Percentiles rank a stretch among this genome's conserved stretches.
Conservation (phyloP, 805 yeast species). For the Kazachstania viticola region DNA sequence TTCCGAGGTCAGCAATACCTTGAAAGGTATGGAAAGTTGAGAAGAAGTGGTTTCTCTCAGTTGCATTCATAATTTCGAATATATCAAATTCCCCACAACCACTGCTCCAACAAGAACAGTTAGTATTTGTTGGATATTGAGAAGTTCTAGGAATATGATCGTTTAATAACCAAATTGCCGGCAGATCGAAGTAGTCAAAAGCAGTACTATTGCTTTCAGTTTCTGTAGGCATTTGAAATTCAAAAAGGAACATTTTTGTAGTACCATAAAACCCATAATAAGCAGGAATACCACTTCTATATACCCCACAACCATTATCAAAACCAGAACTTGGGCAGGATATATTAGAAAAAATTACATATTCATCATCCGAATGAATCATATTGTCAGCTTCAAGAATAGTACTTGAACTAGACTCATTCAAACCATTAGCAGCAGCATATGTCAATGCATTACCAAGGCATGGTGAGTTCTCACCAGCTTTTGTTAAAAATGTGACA, state of each 20-base stretch:
- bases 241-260: slow-evolving; percentile 57
- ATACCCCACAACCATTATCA: slow-evolving; percentile 58
- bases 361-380: slow-evolving; percentile 48
- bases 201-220: slow-evolving; percentile 24
- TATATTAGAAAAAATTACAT: slow-evolving; percentile 42
- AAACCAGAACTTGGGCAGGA: slow-evolving; percentile 42
- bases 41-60: slow-evolving; percentile 34
- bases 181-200: slow-evolving; percentile 33
- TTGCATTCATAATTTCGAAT: slow-evolving; percentile 53
- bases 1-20: slow-evolving; percentile 13
- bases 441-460: slow-evolving; percentile 55
- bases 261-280: slow-evolving; percentile 56
- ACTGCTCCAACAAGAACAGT: slow-evolving; percentile 60
- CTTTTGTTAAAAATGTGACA: slow-evolving; percentile 52
- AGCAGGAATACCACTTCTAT: slow-evolving; percentile 57
- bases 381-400: slow-evolving; percentile 36
- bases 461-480: slow-evolving; percentile 48
- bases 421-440: slow-evolving; percentile 41
- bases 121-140: slow-evolving; percentile 35
- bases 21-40: slow-evolving; percentile 67
- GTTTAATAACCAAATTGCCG: slow-evolving; percentile 63
- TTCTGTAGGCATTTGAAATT: slow-evolving; percentile 54
- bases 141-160: slow-evolving; percentile 64
- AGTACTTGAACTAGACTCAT: slow-evolving; percentile 37
- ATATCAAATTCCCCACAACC: slow-evolving; percentile 71